These are phyloP conservation scores for Fusarium austroafricanum DNA, from an alignment of 2,329 filamentous ascomycete genomes.

Conservation along the genomic window DNA sequence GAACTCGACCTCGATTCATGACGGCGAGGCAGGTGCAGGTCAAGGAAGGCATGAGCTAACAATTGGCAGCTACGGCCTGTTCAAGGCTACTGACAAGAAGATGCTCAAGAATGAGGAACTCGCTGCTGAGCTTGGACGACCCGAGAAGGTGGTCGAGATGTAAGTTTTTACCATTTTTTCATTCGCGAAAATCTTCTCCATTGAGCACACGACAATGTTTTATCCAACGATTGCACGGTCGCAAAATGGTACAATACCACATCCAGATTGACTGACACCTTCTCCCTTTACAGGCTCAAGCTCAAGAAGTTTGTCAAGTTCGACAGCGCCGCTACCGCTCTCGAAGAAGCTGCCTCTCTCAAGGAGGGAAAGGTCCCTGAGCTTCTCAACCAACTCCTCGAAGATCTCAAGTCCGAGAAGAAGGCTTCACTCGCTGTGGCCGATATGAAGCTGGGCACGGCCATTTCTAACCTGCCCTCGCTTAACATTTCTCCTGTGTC, in stretches of 20 bases:
- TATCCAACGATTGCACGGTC: constrained; percentile 12
- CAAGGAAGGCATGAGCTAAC: constrained; percentile 46
- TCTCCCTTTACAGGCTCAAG: constrained; percentile 74
- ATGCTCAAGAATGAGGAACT: constrained; percentile 89
- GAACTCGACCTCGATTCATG: constrained; percentile 7
- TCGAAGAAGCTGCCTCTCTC: constrained; percentile 89
- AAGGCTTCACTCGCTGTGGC: constrained; percentile 95
- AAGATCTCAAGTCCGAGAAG: constrained; percentile 95
- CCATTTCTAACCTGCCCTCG: constrained; percentile 91
- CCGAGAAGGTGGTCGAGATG: constrained; percentile 88
- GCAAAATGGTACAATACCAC: constrained; percentile 4
- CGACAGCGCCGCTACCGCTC: constrained; percentile 88
- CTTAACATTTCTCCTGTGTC: constrained; percentile 88
- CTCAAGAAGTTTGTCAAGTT: constrained; percentile 98
- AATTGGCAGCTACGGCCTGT: constrained; percentile 84
- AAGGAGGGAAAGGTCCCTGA: constrained; percentile 96
- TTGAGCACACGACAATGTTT: constrained; percentile 14
- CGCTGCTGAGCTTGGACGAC: constrained; percentile 77
- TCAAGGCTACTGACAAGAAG: constrained; percentile 99
- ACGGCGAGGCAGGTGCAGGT: constrained; percentile 23
- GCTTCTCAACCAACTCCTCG: constrained; percentile 82
- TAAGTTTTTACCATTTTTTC: constrained; percentile 59
- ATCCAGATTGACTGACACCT: constrained; percentile 13
- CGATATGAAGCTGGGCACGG: constrained; percentile 89
- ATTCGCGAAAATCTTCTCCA: constrained; percentile 11